Conservation (phyloP, 2,329 filamentous ascomycete species). For the Proliferodiscus dingleyae region DNA sequence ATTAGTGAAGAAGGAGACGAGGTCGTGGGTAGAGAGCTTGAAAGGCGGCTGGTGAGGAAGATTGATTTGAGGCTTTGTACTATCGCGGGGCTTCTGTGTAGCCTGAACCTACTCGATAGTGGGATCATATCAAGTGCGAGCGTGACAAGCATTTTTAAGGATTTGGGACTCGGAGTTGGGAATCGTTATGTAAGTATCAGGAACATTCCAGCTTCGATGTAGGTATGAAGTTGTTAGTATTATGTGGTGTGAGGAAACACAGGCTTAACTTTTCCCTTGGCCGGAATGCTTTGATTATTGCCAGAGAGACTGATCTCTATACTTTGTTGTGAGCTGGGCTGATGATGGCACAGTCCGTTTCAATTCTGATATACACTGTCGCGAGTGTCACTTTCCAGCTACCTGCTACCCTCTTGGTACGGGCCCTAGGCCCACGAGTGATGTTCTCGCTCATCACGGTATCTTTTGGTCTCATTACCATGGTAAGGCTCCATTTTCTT, state of each 20-base stretch:
- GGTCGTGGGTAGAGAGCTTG: conserved; percentile 8
- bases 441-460: conserved; percentile 59
- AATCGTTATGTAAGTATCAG: conserved; percentile 48
- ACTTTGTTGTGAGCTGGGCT: too few relatives aligned
- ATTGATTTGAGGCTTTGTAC: conserved; percentile 64
- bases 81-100: conserved; percentile 67
- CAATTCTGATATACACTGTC: conserved; percentile 70
- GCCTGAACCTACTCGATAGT: conserved; percentile 63
- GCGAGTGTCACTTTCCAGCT: conserved; percentile 64
- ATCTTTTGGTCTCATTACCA: conserved; percentile 58
- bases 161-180: conserved; percentile 56
- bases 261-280: too few relatives aligned
- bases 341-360: conserved; percentile 42
- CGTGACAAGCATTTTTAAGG: conserved; percentile 61
- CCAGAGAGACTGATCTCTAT: too few relatives aligned
- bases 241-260: not conserved
- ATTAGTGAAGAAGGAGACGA: not conserved
- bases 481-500: too few relatives aligned
- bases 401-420: conserved; percentile 62
- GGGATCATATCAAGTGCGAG: conserved; percentile 66
- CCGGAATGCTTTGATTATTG: too few relatives aligned
- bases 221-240: not conserved
- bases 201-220: not conserved
- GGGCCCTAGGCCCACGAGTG: conserved; percentile 57
- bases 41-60: conserved; percentile 52